Evolutionary conservation across 768 basidiomycete genomes (phyloP), one percentile per base, ranked within the genome.

Genomic region (Leccinellum albellum): DNA sequence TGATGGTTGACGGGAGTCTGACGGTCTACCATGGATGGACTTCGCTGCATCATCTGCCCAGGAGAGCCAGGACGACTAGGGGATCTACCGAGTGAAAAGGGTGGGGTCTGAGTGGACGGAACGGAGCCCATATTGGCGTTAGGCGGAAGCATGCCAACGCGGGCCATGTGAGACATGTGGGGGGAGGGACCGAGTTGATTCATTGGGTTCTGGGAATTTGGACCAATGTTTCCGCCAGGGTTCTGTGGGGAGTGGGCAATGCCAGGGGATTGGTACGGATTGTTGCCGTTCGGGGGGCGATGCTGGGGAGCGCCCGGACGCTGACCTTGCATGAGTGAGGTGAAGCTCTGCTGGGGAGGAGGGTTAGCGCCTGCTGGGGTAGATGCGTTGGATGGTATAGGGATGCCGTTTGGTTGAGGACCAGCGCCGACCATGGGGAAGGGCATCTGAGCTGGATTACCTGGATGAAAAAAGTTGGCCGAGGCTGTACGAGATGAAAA

Each of bases 161-260:
- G 72, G 4, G 53, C 76, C 61, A 81, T 75, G 26, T 78, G 75
- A 7, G 69, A 57, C 64, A 84, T 72, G 55, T 83, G 83, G 3
- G 82, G 82, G 4, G 81, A 80, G 0, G 78, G 77, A 2, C 83
- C 80, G 1, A 83, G 74, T 54, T 79, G 80, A 50, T 74, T 76
- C 77, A 84, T 81, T 5, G 66, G 74, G 47, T 75, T 70, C 61
- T 69, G 64, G 7, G 62, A 68, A 50, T 61, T 72, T 26, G 71
- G 71, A 23, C 64, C 67, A 4, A 67, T 14, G 26, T 73, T 76
- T 8, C 65, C 66, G 28, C 71, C 71, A 8, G 66, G 67, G 47
- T 79, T 79, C 59, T 84, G 84, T 0, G 83, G 81, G 4, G 85
- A 85, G 51, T 81, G 79, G 2, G 83, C 76, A 71, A 88, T 84